Evolutionary conservation across 176 grass and related monocot species (phyloP), one percentile per base, ranked within the genome.

Genomic region (Carex kokanica): DNA sequence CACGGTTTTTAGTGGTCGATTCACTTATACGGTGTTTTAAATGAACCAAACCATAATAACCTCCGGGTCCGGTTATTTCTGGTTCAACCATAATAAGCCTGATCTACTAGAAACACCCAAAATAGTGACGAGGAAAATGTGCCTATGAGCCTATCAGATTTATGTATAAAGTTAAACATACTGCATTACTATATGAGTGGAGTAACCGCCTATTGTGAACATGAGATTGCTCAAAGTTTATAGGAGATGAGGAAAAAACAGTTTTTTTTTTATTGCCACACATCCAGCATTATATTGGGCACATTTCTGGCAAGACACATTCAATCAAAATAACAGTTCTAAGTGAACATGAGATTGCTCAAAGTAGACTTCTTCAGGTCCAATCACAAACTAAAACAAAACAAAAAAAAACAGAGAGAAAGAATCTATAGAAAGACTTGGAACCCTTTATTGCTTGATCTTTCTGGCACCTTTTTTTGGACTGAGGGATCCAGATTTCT

Each of bases 391-490:
- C 6, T 61, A 10, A 16, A 78, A 43, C 32, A 43, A 55, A 25
- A 7, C 54, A 29, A 53, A 52, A 78, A 49, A 77, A 29, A 52
- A 8, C 0, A 45, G 12, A 81, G 5, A 81, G 5, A 61, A 4
- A 61, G 2, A 20, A 40, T 25, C 9, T 11, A 81, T 24, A 3
- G 12, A 43, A 64, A 62, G 16, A 64, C 34, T 24, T 2, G 2
- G n/a, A 18, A 43, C 29, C 16, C 3, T 81, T 81, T 64, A 81
- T 62, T 81, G 57, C 29, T 64, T 81, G 34, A 81, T 64, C 60
- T 3, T 81, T 64, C 45, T 81, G 78, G 32, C 10, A 11, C 40
- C n/a, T 63, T 60, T 81, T 81, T 64, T 64, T 45, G 55, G 18
- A 62, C 18, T 45, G 32, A 47, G 17, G 4, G 58, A 23, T 24